A percentile compares a stretch with the other conserved stretches of the same genome.
Evolutionary conservation across 2,329 filamentous ascomycete genomes (phyloP).

Genomic region (Aspergillus sp.): DNA sequence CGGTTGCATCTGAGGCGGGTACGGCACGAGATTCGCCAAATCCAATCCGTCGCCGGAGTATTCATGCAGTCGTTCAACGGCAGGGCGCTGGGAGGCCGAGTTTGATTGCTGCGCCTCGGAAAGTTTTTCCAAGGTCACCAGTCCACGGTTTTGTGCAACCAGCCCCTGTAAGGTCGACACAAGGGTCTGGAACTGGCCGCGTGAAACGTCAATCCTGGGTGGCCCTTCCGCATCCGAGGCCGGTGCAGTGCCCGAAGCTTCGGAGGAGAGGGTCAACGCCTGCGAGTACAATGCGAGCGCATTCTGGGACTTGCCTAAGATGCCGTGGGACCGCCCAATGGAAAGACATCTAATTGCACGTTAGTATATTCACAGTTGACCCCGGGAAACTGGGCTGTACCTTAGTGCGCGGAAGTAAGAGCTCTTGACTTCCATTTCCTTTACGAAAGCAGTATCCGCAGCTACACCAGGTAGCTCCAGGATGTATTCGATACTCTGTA

Average conservation of each 20-base stretch:
- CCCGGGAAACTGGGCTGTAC: slow-evolving; percentile 47
- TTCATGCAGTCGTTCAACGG: slow-evolving; percentile 72
- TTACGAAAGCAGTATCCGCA: slow-evolving; percentile 72
- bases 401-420: slow-evolving; percentile 88
- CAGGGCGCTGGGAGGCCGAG: slow-evolving; percentile 51
- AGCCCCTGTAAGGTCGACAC: slow-evolving; percentile 65
- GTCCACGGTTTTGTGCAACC: slow-evolving; percentile 76
- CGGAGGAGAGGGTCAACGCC: slow-evolving; percentile 62
- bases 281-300: slow-evolving; percentile 82
- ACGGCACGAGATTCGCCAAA: slow-evolving; percentile 77
- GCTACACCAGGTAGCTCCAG: slow-evolving; percentile 88
- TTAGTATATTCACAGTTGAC: neutral
- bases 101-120: slow-evolving; percentile 48
- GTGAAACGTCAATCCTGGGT: slow-evolving; percentile 67
- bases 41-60: slow-evolving; percentile 73
- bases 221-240: slow-evolving; percentile 49
- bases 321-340: slow-evolving; percentile 78
- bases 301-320: slow-evolving; percentile 70
- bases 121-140: slow-evolving; percentile 77
- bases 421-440: slow-evolving; percentile 74
- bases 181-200: slow-evolving; percentile 59
- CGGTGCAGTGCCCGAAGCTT: slow-evolving; percentile 50
- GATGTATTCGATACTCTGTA: slow-evolving; percentile 88
- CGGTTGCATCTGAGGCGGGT: slow-evolving; percentile 77
- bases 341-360: slow-evolving; percentile 64